Percentiles rank a stretch among this genome's conserved stretches.
These are phyloP conservation scores for Rhododendron ferrugineum DNA, from an alignment of 148 eudicot genomes.

Conservation along the genomic window DNA sequence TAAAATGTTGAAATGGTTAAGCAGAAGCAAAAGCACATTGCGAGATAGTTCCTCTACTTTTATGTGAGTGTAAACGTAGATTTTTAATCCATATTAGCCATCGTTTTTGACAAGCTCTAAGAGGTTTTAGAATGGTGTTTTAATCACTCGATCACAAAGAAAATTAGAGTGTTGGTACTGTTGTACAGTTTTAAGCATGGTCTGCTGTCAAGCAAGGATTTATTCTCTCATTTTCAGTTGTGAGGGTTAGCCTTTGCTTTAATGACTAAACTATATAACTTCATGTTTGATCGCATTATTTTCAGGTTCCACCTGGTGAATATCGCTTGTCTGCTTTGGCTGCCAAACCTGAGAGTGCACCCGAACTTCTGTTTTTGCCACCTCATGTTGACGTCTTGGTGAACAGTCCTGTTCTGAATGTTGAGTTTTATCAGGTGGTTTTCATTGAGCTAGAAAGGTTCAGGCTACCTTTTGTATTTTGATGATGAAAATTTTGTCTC, in stretches of 20 bases:
- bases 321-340: constrained; percentile 91
- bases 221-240: neutral
- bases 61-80: neutral
- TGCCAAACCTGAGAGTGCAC: constrained; percentile 58
- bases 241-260: neutral
- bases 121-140: neutral
- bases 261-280: neutral
- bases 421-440: constrained; percentile 86
- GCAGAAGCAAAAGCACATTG: neutral
- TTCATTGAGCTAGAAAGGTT: constrained; percentile 6
- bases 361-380: constrained; percentile 79
- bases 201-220: neutral
- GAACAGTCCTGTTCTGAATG: constrained; percentile 65
- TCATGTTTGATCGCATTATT: neutral
- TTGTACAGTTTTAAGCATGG: neutral
- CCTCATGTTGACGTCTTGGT: constrained; percentile 66
- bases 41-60: neutral
- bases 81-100: neutral
- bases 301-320: constrained; percentile 92
- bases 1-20: neutral
- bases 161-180: neutral
- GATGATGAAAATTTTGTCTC: neutral
- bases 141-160: neutral
- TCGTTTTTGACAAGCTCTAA: neutral
- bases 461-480: neutral